Evolutionary conservation across 345 rosid species (phyloP), one percentile per base, ranked within the genome.

Genomic region (Corchorus olitorius): DNA sequence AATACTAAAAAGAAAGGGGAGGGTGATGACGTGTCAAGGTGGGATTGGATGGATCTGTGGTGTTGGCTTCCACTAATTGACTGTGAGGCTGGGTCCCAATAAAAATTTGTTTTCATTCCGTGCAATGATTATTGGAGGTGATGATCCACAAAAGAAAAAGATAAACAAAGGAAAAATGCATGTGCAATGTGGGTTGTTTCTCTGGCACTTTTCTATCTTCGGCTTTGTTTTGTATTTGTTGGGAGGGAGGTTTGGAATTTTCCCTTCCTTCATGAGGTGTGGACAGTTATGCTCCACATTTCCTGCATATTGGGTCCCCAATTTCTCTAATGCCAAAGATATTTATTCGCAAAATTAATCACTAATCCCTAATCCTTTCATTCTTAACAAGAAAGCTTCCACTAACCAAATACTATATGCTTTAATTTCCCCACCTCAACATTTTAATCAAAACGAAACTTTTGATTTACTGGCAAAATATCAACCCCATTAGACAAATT

Each of bases 41-140:
- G 8, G 16, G 19, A 71, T 73, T 82, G 86, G 86, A 49, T 19
- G 27, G 4, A 7, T 2, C 6, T 22, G 63, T 53, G 79, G 76
- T 49, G 85, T 82, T 82, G 90, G 79, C 80, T 74, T 79, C 86
- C 86, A 83, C 86, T 81, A 72, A 72, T 55, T 27, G 84, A 60
- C 49, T 6, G 69, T 74, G 64, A 34, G 17, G 19, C 6, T 20
- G 6, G 78, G 83, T 34, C 84, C 85, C 45, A 64, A 56, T 19
- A 58, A 55, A 64, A 66, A 59, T 76, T 75, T 73, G 66, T 80
- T 80, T 80, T 75, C 61, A 63, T 69, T 82, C 81, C 78, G 84
- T 80, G 86, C 87, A 87, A 85, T 84, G 87, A 85, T 85, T 78
- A 66, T 76, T 78, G 82, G 76, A 45, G 75, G 84, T 63, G 86